Conservation (phyloP, 257 asterid species). For the Petunia axillaris region DNA sequence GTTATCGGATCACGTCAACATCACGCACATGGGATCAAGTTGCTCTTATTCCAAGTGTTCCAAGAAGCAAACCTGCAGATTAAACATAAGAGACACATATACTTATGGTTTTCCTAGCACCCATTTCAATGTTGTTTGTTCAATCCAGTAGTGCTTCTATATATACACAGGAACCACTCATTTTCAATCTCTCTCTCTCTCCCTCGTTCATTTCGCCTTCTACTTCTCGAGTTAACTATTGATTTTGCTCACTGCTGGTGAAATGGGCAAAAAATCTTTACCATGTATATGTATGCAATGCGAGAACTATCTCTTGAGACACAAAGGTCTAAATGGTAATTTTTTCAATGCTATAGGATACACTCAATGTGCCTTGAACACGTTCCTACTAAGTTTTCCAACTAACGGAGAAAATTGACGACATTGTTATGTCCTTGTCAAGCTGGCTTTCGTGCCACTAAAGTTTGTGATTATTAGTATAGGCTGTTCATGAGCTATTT, state of each 20-base stretch:
- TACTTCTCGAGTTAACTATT: too few species aligned
- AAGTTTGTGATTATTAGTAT: constrained; percentile 2
- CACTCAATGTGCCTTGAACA: not conserved
- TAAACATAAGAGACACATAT: constrained; percentile 80
- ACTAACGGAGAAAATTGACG: too few species aligned
- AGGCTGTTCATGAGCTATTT: constrained; percentile 24
- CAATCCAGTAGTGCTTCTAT: not conserved
- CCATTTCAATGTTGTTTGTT: constrained; percentile 62
- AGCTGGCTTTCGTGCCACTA: not conserved
- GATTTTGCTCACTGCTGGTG: constrained; percentile 46
- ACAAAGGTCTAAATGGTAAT: constrained; percentile 17
- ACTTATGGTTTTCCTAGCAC: constrained; percentile 69
- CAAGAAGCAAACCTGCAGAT: constrained; percentile 59
- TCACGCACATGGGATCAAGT: constrained; percentile 65
- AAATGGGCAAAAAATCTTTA: constrained; percentile 79
- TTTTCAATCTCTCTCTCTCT: too few species aligned
- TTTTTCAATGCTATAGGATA: not conserved
- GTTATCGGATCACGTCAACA: constrained; percentile 61
- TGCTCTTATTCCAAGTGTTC: constrained; percentile 63
- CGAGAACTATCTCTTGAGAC: constrained; percentile 67
- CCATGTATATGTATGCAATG: constrained; percentile 72
- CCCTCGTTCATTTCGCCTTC: not conserved
- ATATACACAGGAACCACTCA: not conserved
- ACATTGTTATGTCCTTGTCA: not conserved
- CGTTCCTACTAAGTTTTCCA: too few species aligned